A percentile compares a stretch with the other conserved stretches of the same genome.
Evolutionary conservation across 164 flowering plant species (phyloP).

Genomic region (Umbilicus rupestris): DNA sequence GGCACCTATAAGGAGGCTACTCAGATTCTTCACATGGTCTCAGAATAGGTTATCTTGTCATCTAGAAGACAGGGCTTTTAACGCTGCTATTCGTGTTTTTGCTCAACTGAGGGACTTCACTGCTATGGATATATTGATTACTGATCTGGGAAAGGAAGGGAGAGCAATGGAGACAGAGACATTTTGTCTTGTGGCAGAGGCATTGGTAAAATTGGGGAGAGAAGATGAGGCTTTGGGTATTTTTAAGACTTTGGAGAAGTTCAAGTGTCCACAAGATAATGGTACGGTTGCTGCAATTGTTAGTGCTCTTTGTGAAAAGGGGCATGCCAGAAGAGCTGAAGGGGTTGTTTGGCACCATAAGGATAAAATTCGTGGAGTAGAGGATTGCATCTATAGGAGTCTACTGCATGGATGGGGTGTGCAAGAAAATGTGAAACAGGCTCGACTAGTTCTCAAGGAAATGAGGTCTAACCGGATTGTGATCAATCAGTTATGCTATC

Average conservation of each 20-base stretch:
- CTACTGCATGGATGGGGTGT: constrained; percentile 59
- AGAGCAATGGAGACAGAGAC: constrained; percentile 43
- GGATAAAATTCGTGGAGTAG: constrained; percentile 32
- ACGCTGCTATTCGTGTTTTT: constrained; percentile 38
- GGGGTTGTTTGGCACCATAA: constrained; percentile 53
- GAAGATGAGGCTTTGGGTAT: constrained; percentile 67
- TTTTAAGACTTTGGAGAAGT: constrained; percentile 60
- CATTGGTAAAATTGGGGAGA: constrained; percentile 46
- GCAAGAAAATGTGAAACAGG: constrained; percentile 50
- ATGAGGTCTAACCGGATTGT: constrained; percentile 41
- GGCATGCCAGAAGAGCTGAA: constrained; percentile 64
- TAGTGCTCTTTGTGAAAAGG: constrained; percentile 54
- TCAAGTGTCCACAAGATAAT: constrained; percentile 43
- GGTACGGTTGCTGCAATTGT: constrained; percentile 40
- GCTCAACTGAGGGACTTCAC: constrained; percentile 46
- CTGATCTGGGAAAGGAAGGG: constrained; percentile 39
- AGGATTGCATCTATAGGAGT: constrained; percentile 35
- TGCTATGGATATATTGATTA: constrained; percentile 47
- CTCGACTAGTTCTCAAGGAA: constrained; percentile 42
- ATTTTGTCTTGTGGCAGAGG: constrained; percentile 46
- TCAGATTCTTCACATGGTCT: constrained; percentile 73
- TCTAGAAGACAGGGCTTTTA: constrained; percentile 40
- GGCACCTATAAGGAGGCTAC: constrained; percentile 52
- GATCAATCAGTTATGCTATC: constrained; percentile 45
- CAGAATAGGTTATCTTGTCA: constrained; percentile 18